phyloP scores from a whole-genome alignment of 805 yeast genomes.

The Metschnikowia borealis region DNA sequence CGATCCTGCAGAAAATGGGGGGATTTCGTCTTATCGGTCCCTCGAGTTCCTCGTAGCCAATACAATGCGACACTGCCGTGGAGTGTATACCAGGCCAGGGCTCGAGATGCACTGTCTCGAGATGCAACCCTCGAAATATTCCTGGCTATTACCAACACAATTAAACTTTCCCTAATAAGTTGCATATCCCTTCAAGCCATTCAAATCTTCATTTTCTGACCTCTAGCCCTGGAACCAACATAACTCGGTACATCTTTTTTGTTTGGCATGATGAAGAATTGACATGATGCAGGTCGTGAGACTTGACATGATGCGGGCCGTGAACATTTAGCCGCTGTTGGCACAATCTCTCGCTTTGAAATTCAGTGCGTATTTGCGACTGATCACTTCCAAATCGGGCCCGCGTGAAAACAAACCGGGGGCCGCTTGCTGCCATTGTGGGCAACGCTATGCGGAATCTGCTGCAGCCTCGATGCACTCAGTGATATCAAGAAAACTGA shows the following conservation, averaged over 20 bases:
- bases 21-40: neutral
- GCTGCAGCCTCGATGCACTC: neutral
- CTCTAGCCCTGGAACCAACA: too few relatives aligned
- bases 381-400: neutral
- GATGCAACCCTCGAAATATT: too few relatives aligned
- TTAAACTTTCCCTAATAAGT: too few relatives aligned
- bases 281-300: too few relatives aligned
- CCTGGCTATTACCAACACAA: too few relatives aligned
- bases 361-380: neutral
- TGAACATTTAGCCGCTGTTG: neutral
- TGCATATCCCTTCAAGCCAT: too few relatives aligned
- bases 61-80: neutral
- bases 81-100: neutral
- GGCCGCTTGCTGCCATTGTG: neutral
- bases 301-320: neutral
- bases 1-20: neutral
- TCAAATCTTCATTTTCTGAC: too few relatives aligned
- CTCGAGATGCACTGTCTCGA: neutral
- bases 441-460: neutral
- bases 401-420: neutral
- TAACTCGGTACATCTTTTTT: too few relatives aligned
- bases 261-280: too few relatives aligned
- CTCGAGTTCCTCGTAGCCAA: neutral
- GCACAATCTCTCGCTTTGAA: neutral
- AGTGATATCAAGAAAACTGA: neutral